Evolutionary conservation across 2,329 filamentous ascomycete genomes (phyloP), one percentile per base, ranked within the genome.

Genomic region (Chaetothyriales sp.): DNA sequence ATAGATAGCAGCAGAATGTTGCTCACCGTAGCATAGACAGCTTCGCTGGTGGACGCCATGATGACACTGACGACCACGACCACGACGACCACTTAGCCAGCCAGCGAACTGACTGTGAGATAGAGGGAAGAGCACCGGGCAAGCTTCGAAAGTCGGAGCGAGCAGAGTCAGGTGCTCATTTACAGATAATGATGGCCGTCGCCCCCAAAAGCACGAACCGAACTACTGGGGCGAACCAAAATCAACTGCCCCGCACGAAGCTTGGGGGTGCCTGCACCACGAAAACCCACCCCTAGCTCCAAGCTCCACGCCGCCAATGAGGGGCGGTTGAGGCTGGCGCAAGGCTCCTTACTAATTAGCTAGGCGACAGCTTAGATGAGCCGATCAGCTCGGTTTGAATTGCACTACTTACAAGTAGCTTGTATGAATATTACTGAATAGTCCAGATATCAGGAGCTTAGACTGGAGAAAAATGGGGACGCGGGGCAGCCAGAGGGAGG

Each of bases 11-110:
- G 47, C 25, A 48, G 44, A 28, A 26, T 47, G 2, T 10, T 44
- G 44, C 55, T 58, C 48, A 60, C 59, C 49, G 59, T 61, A 43
- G 59, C 59, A 52, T 55, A 61, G 55, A 61, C 58, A 43, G 58
- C 56, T 49, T 52, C 52, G n/a, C 53, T 49, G 50, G 59, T 56
- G 26, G 54, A 56, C 48, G 59, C 59, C 59, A 61, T 61, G 51
- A 25, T 51, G 59, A 43, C 44, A 46, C 22, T 6, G 22, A 46
- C 52, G 32, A 39, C 10, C 10, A 15, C 32, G 32, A 4, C 32
- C 32, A 39, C 10, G 32, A 15, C 32, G 32, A 4, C 32, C 32
- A 39, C 32, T 39, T 15, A 39, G 32, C 32, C 32, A 39, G 54
- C 47, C 32, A 39, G 54, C 47, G 20, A 46, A 28, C 46, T 51